Base-by-base conservation (phyloP, 2,329 filamentous ascomycete species). In the Arthroderma sp. region DNA sequence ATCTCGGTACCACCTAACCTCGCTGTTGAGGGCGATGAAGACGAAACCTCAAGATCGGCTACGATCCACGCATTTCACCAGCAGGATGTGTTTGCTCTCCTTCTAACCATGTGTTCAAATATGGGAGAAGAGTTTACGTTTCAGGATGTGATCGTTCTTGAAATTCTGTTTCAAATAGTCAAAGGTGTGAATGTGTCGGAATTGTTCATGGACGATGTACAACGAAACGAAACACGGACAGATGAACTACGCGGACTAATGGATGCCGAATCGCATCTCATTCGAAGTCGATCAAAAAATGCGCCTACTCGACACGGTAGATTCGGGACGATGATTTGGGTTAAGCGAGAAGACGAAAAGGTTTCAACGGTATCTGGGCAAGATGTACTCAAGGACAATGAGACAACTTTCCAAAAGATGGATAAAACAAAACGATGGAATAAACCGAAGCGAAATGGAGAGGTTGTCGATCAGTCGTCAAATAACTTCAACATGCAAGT, bases 251-350 rank as follows among this genome's bases (percentile, higher is more conserved):
- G 79, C 22, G 71, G 71, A 10, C 65, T 94, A 56, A 77, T 95
- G 61, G 77, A 76, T 44, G 86, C 91, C 57, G 91, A 98, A 63
- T 80, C 80, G 2, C 77, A 80, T n/a, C 84, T 94, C 78, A 72
- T 85, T 44, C 78, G 81, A 54, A 75, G 81, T 40, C 82, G 87
- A 55, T 81, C 82, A 44, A 81, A 80, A 53, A 80, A 80, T 57
- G 84, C 83, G 2, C 85, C 88, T 0, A 88, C 86, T 3, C 73
- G 91, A 40, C 91, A 98, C 62, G 94, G 88, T 54, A 78, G 91
- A 31, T 98, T 96, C 57, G 91, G 91, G 2, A 94, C 88, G 7
- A 96, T 96, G 85, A 80, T 95, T 31, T 96, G 89, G 88, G 78
- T 98, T 33, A 86, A 94, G 66, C 74, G 88, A 45, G 83, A 87